A percentile compares a stretch with the other conserved stretches of the same genome.
phyloP scores from a whole-genome alignment of 352 stramenopile species.

The Pilasporangium apinafurcum region DNA sequence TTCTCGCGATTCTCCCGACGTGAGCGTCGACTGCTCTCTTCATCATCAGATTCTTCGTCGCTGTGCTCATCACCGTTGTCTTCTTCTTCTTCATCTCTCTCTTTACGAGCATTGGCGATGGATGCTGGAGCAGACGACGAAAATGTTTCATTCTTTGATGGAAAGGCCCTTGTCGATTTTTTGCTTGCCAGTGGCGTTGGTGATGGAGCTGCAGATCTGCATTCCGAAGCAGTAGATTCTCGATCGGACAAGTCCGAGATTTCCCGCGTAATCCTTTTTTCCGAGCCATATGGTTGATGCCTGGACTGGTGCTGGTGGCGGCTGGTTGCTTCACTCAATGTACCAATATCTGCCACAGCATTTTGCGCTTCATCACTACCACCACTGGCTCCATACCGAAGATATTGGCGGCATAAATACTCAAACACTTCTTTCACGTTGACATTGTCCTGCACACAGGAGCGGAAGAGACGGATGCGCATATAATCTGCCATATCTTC shows the following conservation, averaged over 20 bases:
- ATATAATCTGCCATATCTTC: slow-evolving; percentile 59
- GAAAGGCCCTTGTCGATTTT: slow-evolving; percentile 6
- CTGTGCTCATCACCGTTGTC: slow-evolving; percentile 1
- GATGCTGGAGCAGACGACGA: slow-evolving; percentile 4
- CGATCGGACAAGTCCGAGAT: slow-evolving; percentile 30
- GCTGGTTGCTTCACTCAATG: slow-evolving; percentile 25
- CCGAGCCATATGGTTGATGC: slow-evolving; percentile 1
- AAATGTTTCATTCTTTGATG: slow-evolving; percentile 4
- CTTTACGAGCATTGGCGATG: slow-evolving; percentile 8
- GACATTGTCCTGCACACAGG: slow-evolving; percentile 66
- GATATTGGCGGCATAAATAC: slow-evolving; percentile 40
- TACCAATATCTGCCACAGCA: slow-evolving; percentile 48
- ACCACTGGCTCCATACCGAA: slow-evolving; percentile 23
- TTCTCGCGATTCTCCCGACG: too few relatives aligned
- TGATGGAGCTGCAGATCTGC: too few relatives aligned
- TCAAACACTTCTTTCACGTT: slow-evolving; percentile 75
- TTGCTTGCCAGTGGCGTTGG: slow-evolving; percentile 9
- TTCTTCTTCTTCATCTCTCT: slow-evolving; percentile 4
- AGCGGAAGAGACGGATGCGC: slow-evolving; percentile 47
- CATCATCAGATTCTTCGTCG: not conserved
- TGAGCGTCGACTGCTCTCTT: too few relatives aligned
- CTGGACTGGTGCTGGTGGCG: not conserved
- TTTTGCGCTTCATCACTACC: slow-evolving; percentile 22
- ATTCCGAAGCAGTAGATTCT: slow-evolving; percentile 14
- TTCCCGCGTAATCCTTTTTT: slow-evolving; percentile 22